A percentile compares a stretch with the other conserved stretches of the same genome.
Conservation (phyloP, 257 asterid genomes). For the Primulina tabacum region DNA sequence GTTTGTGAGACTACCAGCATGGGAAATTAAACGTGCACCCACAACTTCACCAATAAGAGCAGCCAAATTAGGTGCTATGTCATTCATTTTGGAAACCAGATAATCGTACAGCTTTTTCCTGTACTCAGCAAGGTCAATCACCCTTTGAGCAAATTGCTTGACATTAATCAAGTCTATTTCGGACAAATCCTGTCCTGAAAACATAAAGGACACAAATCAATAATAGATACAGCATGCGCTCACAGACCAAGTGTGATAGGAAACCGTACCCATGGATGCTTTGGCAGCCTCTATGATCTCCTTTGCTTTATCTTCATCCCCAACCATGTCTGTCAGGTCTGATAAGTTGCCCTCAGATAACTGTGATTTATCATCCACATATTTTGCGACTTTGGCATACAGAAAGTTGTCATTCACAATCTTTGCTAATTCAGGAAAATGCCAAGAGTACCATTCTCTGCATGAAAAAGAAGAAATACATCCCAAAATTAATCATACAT, state of each 20-base stretch:
- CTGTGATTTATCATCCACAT: conserved; percentile 76
- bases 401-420: conserved; percentile 86
- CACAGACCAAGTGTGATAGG: neutral
- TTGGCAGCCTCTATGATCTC: conserved; percentile 93
- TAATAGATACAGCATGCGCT: neutral
- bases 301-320: conserved; percentile 96
- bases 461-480: conserved; percentile 19
- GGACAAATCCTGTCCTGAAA: conserved; percentile 90
- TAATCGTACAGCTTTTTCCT: conserved; percentile 83
- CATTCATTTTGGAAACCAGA: conserved; percentile 85
- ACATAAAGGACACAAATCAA: conserved; percentile 20
- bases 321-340: conserved; percentile 65
- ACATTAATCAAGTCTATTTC: conserved; percentile 81
- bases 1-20: conserved; percentile 97
- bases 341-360: conserved; percentile 63
- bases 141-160: conserved; percentile 88
- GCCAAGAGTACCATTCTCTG: conserved; percentile 99
- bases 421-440: conserved; percentile 88
- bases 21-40: conserved; percentile 95
- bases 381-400: conserved; percentile 84
- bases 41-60: conserved; percentile 96
- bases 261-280: conserved; percentile 86
- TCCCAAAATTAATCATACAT: neutral
- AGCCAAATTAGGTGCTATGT: conserved; percentile 95
- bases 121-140: conserved; percentile 92